Conservation (phyloP, 345 rosid genomes). For the Microthlaspi erraticum region DNA sequence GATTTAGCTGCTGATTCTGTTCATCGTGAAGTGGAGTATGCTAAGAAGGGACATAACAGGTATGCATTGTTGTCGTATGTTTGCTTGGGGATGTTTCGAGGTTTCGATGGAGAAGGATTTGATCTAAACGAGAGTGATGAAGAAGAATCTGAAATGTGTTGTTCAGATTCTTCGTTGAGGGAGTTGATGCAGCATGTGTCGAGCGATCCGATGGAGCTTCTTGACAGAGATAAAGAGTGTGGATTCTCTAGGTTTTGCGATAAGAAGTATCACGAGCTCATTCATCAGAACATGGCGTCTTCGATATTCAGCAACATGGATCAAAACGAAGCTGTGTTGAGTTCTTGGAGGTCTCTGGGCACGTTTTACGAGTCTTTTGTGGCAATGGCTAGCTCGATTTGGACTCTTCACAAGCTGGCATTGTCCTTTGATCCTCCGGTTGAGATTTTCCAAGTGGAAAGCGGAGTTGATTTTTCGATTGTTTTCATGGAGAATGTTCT, state of each 20-base stretch:
- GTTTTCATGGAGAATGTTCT: constrained; percentile 87
- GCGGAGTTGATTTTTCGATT: constrained; percentile 74
- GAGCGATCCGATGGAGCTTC: constrained; percentile 76
- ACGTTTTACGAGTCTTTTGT: constrained; percentile 80
- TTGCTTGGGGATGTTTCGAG: constrained; percentile 78
- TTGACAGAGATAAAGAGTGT: constrained; percentile 66
- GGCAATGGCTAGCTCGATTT: constrained; percentile 79
- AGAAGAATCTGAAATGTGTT: constrained; percentile 46
- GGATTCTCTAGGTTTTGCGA: constrained; percentile 85
- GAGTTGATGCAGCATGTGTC: constrained; percentile 79
- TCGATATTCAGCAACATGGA: constrained; percentile 81
- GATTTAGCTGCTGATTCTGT: constrained; percentile 74
- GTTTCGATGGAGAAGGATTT: constrained; percentile 63
- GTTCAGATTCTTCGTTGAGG: constrained; percentile 54
- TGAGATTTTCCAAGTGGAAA: constrained; percentile 88
- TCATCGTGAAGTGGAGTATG: constrained; percentile 61
- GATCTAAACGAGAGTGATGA: constrained; percentile 48
- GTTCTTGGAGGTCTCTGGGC: constrained; percentile 81
- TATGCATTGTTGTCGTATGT: constrained; percentile 80
- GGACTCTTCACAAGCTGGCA: constrained; percentile 83
- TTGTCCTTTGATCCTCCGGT: constrained; percentile 81
- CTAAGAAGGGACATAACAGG: constrained; percentile 59
- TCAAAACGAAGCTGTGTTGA: constrained; percentile 67
- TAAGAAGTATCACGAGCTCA: constrained; percentile 83
- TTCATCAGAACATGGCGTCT: constrained; percentile 87